Percentiles rank a stretch among this genome's conserved stretches.
Evolutionary conservation across 805 yeast species (phyloP).

Genomic region (Kodamaea laetipori): DNA sequence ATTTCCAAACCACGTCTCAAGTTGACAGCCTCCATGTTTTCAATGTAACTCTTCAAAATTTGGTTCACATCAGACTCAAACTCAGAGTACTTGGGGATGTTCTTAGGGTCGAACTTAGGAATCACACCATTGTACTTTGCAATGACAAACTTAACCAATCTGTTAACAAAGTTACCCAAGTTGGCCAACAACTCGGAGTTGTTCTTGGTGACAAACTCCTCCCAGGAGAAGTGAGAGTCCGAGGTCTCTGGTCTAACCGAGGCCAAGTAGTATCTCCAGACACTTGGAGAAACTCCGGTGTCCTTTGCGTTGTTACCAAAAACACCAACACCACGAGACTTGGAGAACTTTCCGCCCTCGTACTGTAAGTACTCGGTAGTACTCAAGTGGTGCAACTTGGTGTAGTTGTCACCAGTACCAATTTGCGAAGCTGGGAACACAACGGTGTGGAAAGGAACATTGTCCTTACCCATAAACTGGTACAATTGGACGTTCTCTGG

Average conservation of each 20-base stretch:
- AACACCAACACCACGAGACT: constrained; percentile 97
- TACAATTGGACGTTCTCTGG: constrained; percentile 87
- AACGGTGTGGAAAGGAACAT: constrained; percentile 98
- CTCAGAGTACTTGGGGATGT: constrained; percentile 48
- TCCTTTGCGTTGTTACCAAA: constrained; percentile 97
- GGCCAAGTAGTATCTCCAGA: constrained; percentile 96
- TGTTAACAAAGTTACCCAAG: constrained; percentile 94
- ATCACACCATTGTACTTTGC: constrained; percentile 92
- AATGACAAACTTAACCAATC: constrained; percentile 84
- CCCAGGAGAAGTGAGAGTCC: constrained; percentile 98
- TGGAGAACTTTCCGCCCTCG: constrained; percentile 97
- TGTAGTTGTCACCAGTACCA: constrained; percentile 90
- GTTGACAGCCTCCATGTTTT: constrained; percentile 74
- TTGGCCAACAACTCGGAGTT: constrained; percentile 93
- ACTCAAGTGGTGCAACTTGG: constrained; percentile 83
- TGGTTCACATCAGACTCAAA: constrained; percentile 60
- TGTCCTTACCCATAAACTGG: constrained; percentile 99
- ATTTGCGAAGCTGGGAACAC: constrained; percentile 93
- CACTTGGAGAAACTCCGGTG: constrained; percentile 86
- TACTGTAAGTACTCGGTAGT: constrained; percentile 97
- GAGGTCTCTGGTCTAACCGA: constrained; percentile 92
- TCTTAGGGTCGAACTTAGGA: constrained; percentile 59
- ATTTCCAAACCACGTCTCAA: constrained; percentile 87
- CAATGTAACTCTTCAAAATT: constrained; percentile 61
- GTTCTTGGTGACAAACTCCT: constrained; percentile 90